A percentile compares a stretch with the other conserved stretches of the same genome.
Conservation (phyloP, 2,329 filamentous ascomycete species). For the Sporothrix sp. region DNA sequence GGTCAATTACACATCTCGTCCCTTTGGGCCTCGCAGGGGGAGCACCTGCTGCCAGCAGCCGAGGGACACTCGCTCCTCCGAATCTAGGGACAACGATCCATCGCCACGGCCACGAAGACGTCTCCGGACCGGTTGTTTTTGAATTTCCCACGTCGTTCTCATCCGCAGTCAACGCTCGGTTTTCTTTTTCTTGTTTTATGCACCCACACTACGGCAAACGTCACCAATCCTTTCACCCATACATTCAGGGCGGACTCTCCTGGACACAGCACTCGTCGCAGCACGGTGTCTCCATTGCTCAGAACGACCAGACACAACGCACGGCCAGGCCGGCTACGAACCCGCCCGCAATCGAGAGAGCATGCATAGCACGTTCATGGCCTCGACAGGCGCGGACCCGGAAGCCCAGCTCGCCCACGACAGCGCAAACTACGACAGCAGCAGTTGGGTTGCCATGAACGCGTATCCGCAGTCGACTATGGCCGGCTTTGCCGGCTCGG, state of each 20-base stretch:
- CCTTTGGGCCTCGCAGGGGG: background rate
- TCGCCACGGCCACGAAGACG: no score
- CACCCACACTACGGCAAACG: no score
- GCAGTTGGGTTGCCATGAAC: conserved; percentile 47
- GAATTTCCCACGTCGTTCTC: background rate
- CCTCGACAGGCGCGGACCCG: conserved; percentile 37
- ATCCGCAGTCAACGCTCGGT: background rate
- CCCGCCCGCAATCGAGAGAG: no score
- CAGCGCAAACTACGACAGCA: conserved; percentile 25
- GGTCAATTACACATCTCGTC: background rate
- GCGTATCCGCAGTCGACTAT: conserved; percentile 61
- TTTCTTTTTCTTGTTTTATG: no score
- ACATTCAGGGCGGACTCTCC: no score
- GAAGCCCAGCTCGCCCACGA: conserved; percentile 37
- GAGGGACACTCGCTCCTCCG: no score
- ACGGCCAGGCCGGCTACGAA: no score
- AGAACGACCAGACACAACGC: no score
- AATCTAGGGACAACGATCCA: no score
- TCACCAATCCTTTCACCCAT: no score
- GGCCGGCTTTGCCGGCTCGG: conserved; percentile 52
- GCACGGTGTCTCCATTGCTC: no score
- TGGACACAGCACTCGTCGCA: no score
- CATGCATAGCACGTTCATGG: conserved; percentile 38
- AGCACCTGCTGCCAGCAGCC: background rate
- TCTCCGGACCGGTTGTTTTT: background rate